A percentile compares a stretch with the other conserved stretches of the same genome.
phyloP scores from a whole-genome alignment of 148 eudicot species.

The Chenopodium suecicum region DNA sequence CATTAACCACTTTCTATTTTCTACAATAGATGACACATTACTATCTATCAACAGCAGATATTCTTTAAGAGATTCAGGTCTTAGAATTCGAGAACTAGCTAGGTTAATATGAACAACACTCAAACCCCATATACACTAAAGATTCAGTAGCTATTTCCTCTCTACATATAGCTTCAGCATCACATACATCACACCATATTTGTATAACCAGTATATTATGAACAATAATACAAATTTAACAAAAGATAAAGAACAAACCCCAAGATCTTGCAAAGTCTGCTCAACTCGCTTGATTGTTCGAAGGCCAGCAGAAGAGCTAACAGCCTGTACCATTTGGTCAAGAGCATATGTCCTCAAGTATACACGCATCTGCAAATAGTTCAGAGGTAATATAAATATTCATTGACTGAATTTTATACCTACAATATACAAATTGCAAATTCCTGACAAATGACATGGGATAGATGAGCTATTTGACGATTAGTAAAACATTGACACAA shows the following conservation, averaged over 20 bases:
- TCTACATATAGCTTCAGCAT: background rate
- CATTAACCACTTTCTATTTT: background rate
- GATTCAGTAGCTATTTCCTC: background rate
- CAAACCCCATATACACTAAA: background rate
- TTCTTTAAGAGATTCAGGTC: background rate
- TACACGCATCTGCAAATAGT: constrained; percentile 72
- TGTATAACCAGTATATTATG: background rate
- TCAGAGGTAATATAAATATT: constrained; percentile 12
- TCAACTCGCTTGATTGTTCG: constrained; percentile 93
- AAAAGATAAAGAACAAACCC: constrained; percentile 57
- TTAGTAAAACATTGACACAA: background rate
- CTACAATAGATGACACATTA: background rate
- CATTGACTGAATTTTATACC: background rate
- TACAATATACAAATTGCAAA: background rate
- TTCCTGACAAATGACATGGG: background rate
- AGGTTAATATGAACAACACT: background rate
- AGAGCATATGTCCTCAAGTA: constrained; percentile 87
- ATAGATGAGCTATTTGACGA: background rate
- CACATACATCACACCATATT: background rate
- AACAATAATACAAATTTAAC: constrained; percentile 4
- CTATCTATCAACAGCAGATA: background rate
- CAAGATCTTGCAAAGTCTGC: constrained; percentile 95
- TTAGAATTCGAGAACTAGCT: background rate
- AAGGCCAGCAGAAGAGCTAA: constrained; percentile 89
- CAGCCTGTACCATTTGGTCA: constrained; percentile 99